A percentile compares a stretch with the other conserved stretches of the same genome.
These are phyloP conservation scores for Comarum palustre DNA, from an alignment of 306 rosid genomes.

Conservation along the genomic window DNA sequence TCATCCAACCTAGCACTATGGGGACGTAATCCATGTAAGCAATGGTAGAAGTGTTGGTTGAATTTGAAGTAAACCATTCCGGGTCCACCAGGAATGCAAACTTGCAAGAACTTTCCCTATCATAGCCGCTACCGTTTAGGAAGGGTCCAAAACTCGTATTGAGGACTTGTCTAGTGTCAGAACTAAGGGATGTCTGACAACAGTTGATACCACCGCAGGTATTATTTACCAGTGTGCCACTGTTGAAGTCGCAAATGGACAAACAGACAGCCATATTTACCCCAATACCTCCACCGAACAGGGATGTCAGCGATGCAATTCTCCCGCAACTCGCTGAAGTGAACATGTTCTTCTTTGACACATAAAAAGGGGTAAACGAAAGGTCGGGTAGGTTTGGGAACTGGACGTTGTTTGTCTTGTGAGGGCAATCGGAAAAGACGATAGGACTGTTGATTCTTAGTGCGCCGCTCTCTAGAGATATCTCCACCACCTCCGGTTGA, in stretches of 20 bases:
- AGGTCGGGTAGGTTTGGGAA: neutral
- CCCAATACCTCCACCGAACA: too few species aligned
- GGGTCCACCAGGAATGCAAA: conserved; percentile 13
- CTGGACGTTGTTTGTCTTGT: neutral
- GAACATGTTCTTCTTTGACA: neutral
- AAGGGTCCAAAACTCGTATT: neutral
- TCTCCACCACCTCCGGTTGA: neutral
- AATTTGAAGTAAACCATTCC: neutral
- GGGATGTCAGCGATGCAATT: neutral
- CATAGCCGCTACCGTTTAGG: neutral
- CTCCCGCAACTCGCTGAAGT: neutral
- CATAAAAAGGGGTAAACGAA: neutral
- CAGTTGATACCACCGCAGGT: neutral
- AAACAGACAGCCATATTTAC: neutral
- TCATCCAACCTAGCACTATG: neutral
- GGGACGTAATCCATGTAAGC: neutral
- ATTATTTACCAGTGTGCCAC: fast-evolving
- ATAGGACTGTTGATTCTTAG: conserved; percentile 14
- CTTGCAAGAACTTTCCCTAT: neutral
- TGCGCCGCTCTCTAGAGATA: neutral
- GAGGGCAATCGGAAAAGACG: neutral
- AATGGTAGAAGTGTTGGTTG: neutral
- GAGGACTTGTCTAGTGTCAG: fast-evolving
- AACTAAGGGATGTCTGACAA: neutral
- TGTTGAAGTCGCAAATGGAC: neutral